These are phyloP conservation scores for Ormosia emarginata DNA, from an alignment of 306 rosid species.

Conservation along the genomic window DNA sequence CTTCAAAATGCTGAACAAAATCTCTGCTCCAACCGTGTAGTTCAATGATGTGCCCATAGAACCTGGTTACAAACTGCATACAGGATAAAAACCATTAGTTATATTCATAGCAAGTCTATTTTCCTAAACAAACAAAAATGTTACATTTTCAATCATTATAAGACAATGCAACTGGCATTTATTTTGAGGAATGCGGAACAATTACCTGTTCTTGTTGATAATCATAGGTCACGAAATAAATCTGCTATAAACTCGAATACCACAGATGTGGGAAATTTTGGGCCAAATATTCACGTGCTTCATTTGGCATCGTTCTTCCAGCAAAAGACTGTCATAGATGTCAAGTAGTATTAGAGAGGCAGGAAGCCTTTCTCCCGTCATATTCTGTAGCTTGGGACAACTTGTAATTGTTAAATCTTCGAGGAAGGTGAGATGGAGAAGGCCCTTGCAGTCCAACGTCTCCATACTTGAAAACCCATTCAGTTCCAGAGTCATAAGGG, in stretches of 20 bases:
- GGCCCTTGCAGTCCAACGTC: not conserved
- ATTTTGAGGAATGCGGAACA: too few relatives aligned
- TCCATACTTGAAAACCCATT: fast-evolving
- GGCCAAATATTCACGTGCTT: not conserved
- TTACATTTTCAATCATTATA: too few relatives aligned
- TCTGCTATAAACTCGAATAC: not conserved
- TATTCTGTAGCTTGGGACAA: not conserved
- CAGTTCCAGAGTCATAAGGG: not conserved
- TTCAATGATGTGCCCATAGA: too few relatives aligned
- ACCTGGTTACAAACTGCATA: too few relatives aligned
- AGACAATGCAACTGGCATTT: too few relatives aligned
- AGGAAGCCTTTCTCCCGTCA: not conserved
- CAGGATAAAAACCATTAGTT: too few relatives aligned
- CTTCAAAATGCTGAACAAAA: too few relatives aligned
- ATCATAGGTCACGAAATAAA: not conserved
- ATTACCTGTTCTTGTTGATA: not conserved
- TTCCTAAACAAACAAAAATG: too few relatives aligned
- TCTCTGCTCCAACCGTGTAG: too few relatives aligned
- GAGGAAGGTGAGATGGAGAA: slow-evolving; percentile 13
- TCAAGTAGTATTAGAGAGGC: not conserved
- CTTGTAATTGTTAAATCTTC: fast-evolving
- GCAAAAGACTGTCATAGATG: not conserved
- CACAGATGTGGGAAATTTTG: not conserved
- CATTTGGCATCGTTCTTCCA: not conserved
- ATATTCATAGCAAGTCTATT: too few relatives aligned